Percentiles rank a stretch among this genome's conserved stretches.
These are phyloP conservation scores for Magnaporthiopsis rhizophila DNA, from an alignment of 2,329 filamentous ascomycete species.

Conservation along the genomic window DNA sequence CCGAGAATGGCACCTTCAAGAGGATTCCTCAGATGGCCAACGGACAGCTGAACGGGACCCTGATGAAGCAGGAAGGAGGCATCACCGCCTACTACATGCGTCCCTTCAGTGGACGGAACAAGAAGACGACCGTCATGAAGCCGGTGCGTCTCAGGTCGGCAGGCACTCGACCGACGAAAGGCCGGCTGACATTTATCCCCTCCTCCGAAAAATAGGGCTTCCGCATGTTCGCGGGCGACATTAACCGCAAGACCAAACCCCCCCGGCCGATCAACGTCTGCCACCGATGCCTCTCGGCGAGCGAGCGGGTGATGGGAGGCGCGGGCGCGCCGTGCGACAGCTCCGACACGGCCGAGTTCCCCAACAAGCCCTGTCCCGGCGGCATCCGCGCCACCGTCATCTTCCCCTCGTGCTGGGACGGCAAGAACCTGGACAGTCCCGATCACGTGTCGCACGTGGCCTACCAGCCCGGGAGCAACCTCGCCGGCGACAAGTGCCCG, in stretches of 20 bases:
- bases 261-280: slow-evolving; percentile 26
- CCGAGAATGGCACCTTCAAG: slow-evolving; percentile 48
- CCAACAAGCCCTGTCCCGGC: slow-evolving; percentile 4
- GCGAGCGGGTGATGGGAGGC: not conserved
- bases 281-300: slow-evolving; percentile 1
- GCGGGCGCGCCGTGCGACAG: slow-evolving; percentile 1
- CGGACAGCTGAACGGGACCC: slow-evolving; percentile 18
- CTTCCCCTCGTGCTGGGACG: slow-evolving; percentile 35
- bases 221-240: slow-evolving; percentile 57
- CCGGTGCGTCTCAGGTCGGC: slow-evolving; percentile 15
- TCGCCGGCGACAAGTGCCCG: slow-evolving; percentile 5
- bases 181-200: slow-evolving; percentile 49
- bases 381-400: slow-evolving; percentile 6
- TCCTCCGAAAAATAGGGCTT: slow-evolving; percentile 33
- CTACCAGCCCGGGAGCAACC: not conserved
- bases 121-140: not conserved
- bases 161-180: slow-evolving; percentile 23
- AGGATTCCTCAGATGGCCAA: slow-evolving; percentile 34
- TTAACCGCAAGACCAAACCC: slow-evolving; percentile 37
- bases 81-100: slow-evolving; percentile 39
- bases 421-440: slow-evolving; percentile 32
- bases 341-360: slow-evolving; percentile 2
- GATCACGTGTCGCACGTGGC: slow-evolving; percentile 26
- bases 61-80: slow-evolving; percentile 34
- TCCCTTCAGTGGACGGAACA: not conserved